A percentile compares a stretch with the other conserved stretches of the same genome.
phyloP scores from a whole-genome alignment of 192 early-diverging fungal species.

The Gamsiella multidivaricata region DNA sequence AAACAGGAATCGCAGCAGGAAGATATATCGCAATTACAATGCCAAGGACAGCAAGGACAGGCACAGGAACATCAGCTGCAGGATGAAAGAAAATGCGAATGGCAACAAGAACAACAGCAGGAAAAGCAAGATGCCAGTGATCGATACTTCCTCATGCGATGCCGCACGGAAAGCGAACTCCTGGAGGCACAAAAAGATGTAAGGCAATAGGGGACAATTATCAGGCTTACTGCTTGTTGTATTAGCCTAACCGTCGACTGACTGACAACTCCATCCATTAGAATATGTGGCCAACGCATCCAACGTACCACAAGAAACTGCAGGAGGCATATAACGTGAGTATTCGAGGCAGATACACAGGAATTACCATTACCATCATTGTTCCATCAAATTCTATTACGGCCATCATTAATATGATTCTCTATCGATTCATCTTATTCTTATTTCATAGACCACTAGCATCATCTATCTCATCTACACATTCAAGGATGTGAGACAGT shows the following conservation, averaged over 20 bases:
- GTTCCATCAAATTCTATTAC: background rate
- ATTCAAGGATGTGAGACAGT: background rate
- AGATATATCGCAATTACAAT: background rate
- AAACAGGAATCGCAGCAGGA: too few relatives aligned
- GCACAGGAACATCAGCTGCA: background rate
- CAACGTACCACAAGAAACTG: conserved; percentile 9
- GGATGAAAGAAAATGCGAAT: too few relatives aligned
- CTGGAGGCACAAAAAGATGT: conserved; percentile 12
- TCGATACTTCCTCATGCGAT: conserved; percentile 22
- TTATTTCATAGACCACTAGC: background rate
- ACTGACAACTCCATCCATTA: too few relatives aligned
- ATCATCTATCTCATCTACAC: conserved; percentile 19
- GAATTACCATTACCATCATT: too few relatives aligned
- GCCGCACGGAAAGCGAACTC: background rate
- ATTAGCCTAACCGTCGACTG: too few relatives aligned
- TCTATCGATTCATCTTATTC: background rate
- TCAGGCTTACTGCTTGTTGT: background rate
- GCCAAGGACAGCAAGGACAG: too few relatives aligned
- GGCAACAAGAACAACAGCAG: too few relatives aligned
- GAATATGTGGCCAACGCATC: conserved; percentile 36
- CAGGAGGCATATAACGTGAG: conserved; percentile 7
- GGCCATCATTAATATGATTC: background rate
- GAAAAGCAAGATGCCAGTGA: background rate
- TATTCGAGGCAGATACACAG: background rate
- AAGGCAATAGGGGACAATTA: background rate